Evolutionary conservation across 176 grass and related monocot species (phyloP), one percentile per base, ranked within the genome.

Genomic region (Ananas comosus): DNA sequence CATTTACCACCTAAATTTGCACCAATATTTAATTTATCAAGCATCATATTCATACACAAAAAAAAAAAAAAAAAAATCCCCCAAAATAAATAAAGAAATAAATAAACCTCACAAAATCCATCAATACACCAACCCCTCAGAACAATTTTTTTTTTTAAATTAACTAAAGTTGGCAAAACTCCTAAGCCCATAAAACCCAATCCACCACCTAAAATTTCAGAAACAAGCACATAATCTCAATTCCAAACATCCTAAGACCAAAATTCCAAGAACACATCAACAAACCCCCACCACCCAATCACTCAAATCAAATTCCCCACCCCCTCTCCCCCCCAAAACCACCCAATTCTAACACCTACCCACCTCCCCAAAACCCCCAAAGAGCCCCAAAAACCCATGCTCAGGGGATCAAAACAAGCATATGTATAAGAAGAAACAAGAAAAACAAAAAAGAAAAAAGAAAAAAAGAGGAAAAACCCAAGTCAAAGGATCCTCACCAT

Each of bases 401-500:
- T 64, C 19, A 68, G 67, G 42, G 22, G 27, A 75, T 9, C 66
- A 48, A 80, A 81, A 56, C 64, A 68, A 67, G 23, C 14, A 56
- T 42, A 42, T 42, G 49, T 7, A 42, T 42, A 42, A 42, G 0
- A 42, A 42, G 33, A 66, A 73, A 49, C 52, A 66, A 29, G 1
- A 29, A 3, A 80, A n/a, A n/a, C n/a, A n/a, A n/a, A n/a, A n/a
- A n/a, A n/a, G n/a, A n/a, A 68, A 9, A 53, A 73, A 24, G 21
- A 49, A 57, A 12, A 16, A 67, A 65, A 73, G 18, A 67, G 25
- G 11, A 81, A 72, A 70, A 81, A 64, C 49, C 51, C 13, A 74
- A 63, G 64, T 50, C 29, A 25, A 19, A 53, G 66, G 64, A 72
- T 54, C 64, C 56, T 69, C 70, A 67, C 68, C 77, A 70, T 68